A percentile compares a stretch with the other conserved stretches of the same genome.
Conservation (phyloP, 371 early-diverging fungal genomes). For the Mortierella sp. region DNA sequence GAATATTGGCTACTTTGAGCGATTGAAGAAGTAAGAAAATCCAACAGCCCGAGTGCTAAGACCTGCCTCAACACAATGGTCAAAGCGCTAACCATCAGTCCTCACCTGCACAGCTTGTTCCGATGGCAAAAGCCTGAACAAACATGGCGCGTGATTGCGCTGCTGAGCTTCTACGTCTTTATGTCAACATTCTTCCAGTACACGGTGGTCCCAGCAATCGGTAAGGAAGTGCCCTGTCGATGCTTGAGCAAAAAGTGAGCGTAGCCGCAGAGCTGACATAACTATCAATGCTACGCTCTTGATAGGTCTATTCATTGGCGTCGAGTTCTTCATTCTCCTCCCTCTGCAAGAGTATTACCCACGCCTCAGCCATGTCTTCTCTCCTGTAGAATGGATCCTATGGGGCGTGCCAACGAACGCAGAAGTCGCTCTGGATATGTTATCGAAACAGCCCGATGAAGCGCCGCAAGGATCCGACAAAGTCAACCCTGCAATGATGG, state of each 20-base stretch:
- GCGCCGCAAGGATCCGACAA: constrained; percentile 1
- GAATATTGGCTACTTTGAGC: constrained; percentile 40
- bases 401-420: constrained; percentile 49
- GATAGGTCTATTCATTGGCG: constrained; percentile 32
- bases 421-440: constrained; percentile 37
- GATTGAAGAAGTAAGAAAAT: constrained; percentile 39
- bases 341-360: constrained; percentile 42
- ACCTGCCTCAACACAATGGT: no score
- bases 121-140: constrained; percentile 48
- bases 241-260: neutral
- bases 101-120: constrained; percentile 21
- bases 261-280: neutral
- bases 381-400: constrained; percentile 48
- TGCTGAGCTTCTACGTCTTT: constrained; percentile 25
- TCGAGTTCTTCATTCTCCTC: constrained; percentile 41
- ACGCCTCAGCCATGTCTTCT: constrained; percentile 44
- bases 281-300: neutral
- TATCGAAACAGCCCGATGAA: constrained; percentile 26
- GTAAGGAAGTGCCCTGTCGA: constrained; percentile 4
- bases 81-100: neutral
- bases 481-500: neutral
- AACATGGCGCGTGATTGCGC: constrained; percentile 39
- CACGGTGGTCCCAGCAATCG: constrained; percentile 40
- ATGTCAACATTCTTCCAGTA: constrained; percentile 28
- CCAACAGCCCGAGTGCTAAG: no score